Evolutionary conservation across 345 rosid genomes (phyloP), one percentile per base, ranked within the genome.

Genomic region (Citrus hindsii): DNA sequence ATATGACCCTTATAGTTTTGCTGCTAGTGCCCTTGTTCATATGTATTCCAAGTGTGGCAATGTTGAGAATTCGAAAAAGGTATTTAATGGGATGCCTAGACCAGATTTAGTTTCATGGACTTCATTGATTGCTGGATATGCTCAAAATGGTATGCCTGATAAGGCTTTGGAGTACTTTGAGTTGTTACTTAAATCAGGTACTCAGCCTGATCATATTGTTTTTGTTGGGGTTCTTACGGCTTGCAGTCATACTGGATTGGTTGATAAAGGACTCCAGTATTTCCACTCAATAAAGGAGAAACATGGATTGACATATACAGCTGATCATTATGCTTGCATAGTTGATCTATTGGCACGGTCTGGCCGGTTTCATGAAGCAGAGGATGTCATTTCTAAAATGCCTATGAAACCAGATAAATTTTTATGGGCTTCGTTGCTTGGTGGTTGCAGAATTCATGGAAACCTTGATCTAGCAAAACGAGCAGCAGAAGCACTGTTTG

Each of bases 401-500:
- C 88, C 88, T 16, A 88, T 90, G 89, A 86, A 90, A 81, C 94
- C 97, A 27, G 95, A 90, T 82, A 90, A 89, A 79, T 93, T 84
- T 82, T 79, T 95, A 32, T 95, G 98, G 98, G 98, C 98, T 74
- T 92, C 98, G 2, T 81, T 95, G 84, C 92, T 93, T 13, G 97
- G 98, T 66, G 98, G 98, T 60, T 95, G 95, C 76, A 83, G 91
- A 83, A 93, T 90, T 79, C 94, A 93, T 82, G 88, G 91, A 74
- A 90, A 92, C 79, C 78, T 92, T 71, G 89, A 89, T 63, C 85
- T 95, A 75, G 97, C 98, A 0, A 86, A 89, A 84, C 82, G 68
- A 88, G 98, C 98, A 14, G 90, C 95, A 35, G 84, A 84, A 77
- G 95, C 94, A 76, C 85, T 95, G 77, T 89, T 93, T 42, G 77